Evolutionary conservation across 139 green algal species (phyloP).

Genomic region (Tetraselmis striata): DNA sequence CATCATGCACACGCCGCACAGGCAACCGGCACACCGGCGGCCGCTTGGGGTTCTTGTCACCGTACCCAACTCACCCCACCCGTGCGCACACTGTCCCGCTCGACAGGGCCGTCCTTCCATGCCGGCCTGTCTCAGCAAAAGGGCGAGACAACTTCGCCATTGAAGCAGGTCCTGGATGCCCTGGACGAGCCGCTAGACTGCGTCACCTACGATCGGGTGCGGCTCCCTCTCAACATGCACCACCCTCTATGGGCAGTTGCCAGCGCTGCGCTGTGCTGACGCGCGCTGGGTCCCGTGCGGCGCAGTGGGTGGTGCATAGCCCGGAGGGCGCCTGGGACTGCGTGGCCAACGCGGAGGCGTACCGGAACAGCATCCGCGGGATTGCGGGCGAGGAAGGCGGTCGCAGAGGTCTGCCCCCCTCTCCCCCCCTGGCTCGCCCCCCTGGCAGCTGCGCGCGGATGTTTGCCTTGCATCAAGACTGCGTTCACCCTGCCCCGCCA

Average conservation of each 20-base stretch:
- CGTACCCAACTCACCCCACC: too few species aligned
- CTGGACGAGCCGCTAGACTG: background rate
- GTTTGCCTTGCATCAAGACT: too few species aligned
- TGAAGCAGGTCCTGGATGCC: slow-evolving; percentile 41
- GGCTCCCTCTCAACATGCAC: background rate
- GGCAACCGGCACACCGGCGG: too few species aligned
- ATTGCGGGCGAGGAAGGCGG: slow-evolving; percentile 2
- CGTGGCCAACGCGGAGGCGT: slow-evolving; percentile 6
- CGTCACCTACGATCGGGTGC: slow-evolving; percentile 11
- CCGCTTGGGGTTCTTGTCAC: too few species aligned
- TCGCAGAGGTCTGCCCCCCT: background rate
- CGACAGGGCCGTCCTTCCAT: slow-evolving; percentile 72
- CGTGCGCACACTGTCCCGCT: too few species aligned
- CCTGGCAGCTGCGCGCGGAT: too few species aligned
- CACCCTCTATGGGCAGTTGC: too few species aligned
- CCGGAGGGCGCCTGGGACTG: background rate
- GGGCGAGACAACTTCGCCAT: slow-evolving; percentile 46
- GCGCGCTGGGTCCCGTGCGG: too few species aligned
- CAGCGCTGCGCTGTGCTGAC: too few species aligned
- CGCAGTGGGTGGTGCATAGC: background rate
- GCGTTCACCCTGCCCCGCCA: too few species aligned
- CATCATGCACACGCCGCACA: too few species aligned
- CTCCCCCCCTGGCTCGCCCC: too few species aligned
- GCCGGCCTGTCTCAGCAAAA: slow-evolving; percentile 47
- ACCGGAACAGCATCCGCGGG: background rate